Evolutionary conservation across 2,329 filamentous ascomycete genomes (phyloP), one percentile per base, ranked within the genome.

Genomic region (Monosporascus ibericus): DNA sequence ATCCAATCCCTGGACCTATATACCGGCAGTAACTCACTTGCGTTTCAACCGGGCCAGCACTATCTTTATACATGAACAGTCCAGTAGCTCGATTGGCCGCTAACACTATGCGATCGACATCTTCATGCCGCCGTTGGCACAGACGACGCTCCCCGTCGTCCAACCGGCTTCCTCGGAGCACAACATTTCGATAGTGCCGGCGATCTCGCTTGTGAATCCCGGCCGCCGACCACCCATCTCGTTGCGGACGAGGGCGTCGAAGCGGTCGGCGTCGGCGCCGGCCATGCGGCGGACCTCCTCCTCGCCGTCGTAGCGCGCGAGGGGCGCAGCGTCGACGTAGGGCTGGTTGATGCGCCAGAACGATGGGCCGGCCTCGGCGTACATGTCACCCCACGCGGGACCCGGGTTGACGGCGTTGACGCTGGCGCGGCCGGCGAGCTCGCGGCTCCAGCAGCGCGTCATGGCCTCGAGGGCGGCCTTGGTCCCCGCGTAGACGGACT

Each of bases 121-220:
- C 38, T 58, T 39, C 57, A 62, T 59, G 47, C 89, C 89, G 1
- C 89, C 89, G 65, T 92, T 92, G 7, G 88, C 87, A 71, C 85
- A 88, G 4, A 94, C 80, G 24, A 91, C 86, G 68, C 86, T 87
- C 1, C 89, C 89, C 0, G 88, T 94, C 63, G 83, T 86, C 88
- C 88, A 92, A 7, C 75, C 79, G n/a, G 81, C 79, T 65, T 92
- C 89, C 6, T 77, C 75, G 5, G 80, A 79, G 65, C 87, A 90
- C 22, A 92, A 70, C 86, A 92, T 90, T 2, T 80, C 87, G 18
- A 91, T 84, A 5, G 90, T 79, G 1, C 87, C 88, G 0, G 87
- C 88, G 68, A 92, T 77, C 72, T 92, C 88, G 48, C 76, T 72
- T 30, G 82, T 79, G 65, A 87, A 88, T 3, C 78, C 88, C 5